Evolutionary conservation across 2,329 filamentous ascomycete species (phyloP).

Genomic region (Clonostachys sp.): DNA sequence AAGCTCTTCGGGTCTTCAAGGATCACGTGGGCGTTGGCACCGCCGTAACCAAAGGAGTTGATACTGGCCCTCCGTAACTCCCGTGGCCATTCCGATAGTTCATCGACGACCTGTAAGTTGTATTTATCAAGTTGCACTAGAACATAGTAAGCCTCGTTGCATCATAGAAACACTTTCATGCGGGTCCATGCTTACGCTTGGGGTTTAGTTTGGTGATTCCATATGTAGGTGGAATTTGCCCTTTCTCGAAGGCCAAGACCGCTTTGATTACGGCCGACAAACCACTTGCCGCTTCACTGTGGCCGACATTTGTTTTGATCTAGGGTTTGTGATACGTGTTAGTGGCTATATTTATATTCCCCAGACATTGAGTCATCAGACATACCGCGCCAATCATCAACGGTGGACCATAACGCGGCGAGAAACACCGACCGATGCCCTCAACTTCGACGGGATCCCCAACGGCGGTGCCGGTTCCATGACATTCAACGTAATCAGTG

Average conservation of each 20-base stretch:
- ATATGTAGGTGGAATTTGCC: conserved; percentile 15
- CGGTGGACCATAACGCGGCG: conserved; percentile 13
- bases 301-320: conserved; percentile 16
- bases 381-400: conserved; percentile 39
- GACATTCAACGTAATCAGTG: conserved; percentile 20
- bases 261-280: conserved; percentile 17
- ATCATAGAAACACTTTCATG: not conserved
- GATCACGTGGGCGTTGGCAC: conserved; percentile 36
- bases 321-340: not conserved
- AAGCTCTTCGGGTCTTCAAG: conserved; percentile 14
- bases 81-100: not conserved
- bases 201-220: conserved; percentile 15
- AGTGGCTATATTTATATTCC: no score
- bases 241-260: conserved; percentile 14
- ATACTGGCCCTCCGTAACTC: conserved; percentile 3
- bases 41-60: conserved; percentile 32
- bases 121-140: not conserved
- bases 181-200: conserved; percentile 4
- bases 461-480: conserved; percentile 19
- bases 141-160: not conserved
- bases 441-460: conserved; percentile 19
- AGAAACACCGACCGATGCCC: conserved; percentile 25
- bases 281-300: conserved; percentile 19
- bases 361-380: conserved; percentile 9
- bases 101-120: not conserved